phyloP scores from a whole-genome alignment of 192 early-diverging fungal species.

The Chytriomyces hyalinus region DNA sequence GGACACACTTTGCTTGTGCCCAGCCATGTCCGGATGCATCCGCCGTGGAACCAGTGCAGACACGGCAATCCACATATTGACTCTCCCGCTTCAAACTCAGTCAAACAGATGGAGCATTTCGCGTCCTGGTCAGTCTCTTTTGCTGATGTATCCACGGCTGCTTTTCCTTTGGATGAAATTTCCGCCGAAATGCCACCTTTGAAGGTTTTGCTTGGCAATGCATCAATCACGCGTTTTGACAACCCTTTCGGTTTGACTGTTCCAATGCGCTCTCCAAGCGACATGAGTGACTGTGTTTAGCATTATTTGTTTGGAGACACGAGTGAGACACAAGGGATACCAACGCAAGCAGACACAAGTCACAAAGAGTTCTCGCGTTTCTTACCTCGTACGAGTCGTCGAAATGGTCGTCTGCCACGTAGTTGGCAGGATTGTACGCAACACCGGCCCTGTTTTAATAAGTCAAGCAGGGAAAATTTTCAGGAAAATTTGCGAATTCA shows the following conservation, averaged over 20 bases:
- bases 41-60: conserved; percentile 25
- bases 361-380: too few relatives aligned
- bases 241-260: conserved; percentile 17
- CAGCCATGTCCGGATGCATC: conserved; percentile 15
- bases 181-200: neutral
- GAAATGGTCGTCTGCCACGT: conserved; percentile 24
- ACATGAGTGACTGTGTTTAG: conserved; percentile 13
- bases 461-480: neutral
- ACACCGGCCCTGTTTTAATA: conserved; percentile 1
- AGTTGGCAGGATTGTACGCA: conserved; percentile 26
- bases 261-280: conserved; percentile 22
- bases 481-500: neutral
- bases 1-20: conserved; percentile 6
- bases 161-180: neutral
- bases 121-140: neutral
- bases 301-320: neutral
- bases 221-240: neutral
- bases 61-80: conserved; percentile 17
- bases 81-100: conserved; percentile 25
- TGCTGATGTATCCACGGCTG: neutral
- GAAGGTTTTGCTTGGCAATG: conserved; percentile 14
- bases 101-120: conserved; percentile 23
- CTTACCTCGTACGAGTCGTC: conserved; percentile 25
- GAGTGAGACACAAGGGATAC: neutral
- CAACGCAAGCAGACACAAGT: too few relatives aligned